Evolutionary conservation across 139 green algal species (phyloP).

Genomic region (Chlorella sp.): DNA sequence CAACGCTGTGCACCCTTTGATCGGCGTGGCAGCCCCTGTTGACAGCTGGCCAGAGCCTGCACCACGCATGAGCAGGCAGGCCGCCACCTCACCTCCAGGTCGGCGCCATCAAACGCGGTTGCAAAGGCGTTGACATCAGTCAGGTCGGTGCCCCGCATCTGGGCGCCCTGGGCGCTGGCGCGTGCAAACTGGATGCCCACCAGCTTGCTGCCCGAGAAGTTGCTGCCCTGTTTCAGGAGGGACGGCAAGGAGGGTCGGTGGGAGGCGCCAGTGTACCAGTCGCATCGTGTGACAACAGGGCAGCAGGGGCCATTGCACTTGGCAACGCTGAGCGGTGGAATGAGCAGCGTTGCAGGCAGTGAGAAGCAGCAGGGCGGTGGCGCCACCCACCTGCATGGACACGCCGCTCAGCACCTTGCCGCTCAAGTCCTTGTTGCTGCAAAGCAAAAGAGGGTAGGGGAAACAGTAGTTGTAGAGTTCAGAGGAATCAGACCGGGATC

Average conservation of each 20-base stretch:
- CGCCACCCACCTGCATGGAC: constrained; percentile 42
- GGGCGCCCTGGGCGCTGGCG: constrained; percentile 41
- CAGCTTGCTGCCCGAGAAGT: constrained; percentile 56
- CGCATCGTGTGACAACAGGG: neutral
- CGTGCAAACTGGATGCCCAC: constrained; percentile 61
- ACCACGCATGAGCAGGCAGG: too few species aligned
- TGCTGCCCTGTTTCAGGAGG: constrained; percentile 33
- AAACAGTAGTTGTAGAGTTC: neutral
- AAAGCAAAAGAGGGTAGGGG: neutral
- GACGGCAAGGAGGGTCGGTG: neutral
- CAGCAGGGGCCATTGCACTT: neutral
- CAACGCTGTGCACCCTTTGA: too few species aligned
- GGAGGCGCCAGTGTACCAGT: neutral
- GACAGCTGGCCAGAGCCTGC: too few species aligned
- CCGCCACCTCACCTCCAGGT: constrained; percentile 44
- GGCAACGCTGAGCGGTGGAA: too few species aligned
- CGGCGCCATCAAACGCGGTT: constrained; percentile 61
- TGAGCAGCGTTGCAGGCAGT: too few species aligned
- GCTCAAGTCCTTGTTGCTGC: constrained; percentile 46
- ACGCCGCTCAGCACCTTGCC: constrained; percentile 67
- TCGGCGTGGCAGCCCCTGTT: too few species aligned
- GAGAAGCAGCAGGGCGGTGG: too few species aligned
- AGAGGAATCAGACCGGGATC: neutral
- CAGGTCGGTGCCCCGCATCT: constrained; percentile 54
- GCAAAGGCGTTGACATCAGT: constrained; percentile 63